Evolutionary conservation across 2,329 filamentous ascomycete genomes (phyloP).

Genomic region (Gremmenia infestans): DNA sequence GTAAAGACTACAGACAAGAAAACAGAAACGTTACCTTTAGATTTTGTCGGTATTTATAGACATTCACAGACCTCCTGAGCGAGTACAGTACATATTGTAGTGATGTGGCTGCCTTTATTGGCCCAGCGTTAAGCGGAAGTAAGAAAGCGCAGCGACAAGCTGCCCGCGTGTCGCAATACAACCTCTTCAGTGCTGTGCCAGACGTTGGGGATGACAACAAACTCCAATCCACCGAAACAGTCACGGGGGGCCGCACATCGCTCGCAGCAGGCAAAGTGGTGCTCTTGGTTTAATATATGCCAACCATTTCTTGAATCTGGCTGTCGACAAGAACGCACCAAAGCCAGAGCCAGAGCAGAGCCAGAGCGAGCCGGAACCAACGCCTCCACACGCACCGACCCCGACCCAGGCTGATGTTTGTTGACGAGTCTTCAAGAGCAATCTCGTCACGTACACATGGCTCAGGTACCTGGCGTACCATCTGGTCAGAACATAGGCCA

Average conservation of each 20-base stretch:
- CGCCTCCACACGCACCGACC: constrained; percentile 14
- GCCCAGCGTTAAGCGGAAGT: background rate
- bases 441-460: constrained; percentile 14
- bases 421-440: background rate
- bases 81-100: background rate
- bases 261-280: constrained; percentile 13
- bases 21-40: background rate
- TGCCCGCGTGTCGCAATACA: constrained; percentile 7
- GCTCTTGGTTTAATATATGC: constrained; percentile 23
- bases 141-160: background rate
- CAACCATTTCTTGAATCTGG: constrained; percentile 19
- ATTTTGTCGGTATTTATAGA: background rate
- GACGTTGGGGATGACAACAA: constrained; percentile 20
- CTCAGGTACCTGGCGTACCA: constrained; percentile 23
- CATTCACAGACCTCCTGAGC: background rate
- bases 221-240: constrained; percentile 19
- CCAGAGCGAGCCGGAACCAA: background rate
- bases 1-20: too few species aligned
- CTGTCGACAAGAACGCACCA: background rate
- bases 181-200: constrained; percentile 6
- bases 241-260: constrained; percentile 16
- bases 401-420: constrained; percentile 1
- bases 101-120: background rate
- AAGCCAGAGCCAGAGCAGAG: too few species aligned
- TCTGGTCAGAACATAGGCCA: constrained; percentile 22